Evolutionary conservation across 805 yeast genomes (phyloP).

Genomic region (Scheffersomyces amazonensis): DNA sequence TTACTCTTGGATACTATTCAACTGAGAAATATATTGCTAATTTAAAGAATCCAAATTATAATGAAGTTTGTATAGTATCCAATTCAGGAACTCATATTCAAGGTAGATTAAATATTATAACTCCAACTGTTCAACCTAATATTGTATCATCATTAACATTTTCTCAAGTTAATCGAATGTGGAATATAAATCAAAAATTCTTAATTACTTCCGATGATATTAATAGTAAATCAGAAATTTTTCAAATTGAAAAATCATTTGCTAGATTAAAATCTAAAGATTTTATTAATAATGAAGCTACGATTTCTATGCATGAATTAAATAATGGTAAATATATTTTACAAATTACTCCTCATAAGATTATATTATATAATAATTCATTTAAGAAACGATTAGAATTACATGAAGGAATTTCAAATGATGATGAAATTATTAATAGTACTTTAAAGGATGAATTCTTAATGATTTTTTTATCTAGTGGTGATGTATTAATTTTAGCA

Average conservation of each 20-base stretch:
- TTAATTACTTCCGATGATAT: slow-evolving; percentile 69
- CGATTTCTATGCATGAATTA: slow-evolving; percentile 65
- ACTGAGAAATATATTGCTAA: slow-evolving; percentile 56
- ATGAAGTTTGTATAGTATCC: slow-evolving; percentile 66
- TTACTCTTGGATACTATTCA: slow-evolving; percentile 62
- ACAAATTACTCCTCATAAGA: slow-evolving; percentile 69
- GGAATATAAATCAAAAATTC: slow-evolving; percentile 67
- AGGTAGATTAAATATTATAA: slow-evolving; percentile 58
- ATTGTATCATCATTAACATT: slow-evolving; percentile 68
- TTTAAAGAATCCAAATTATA: slow-evolving; percentile 62
- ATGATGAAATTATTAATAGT: slow-evolving; percentile 63
- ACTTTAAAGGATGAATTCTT: slow-evolving; percentile 61
- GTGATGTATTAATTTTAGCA: slow-evolving; percentile 60
- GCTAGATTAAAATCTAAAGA: slow-evolving; percentile 58
- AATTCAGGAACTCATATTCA: slow-evolving; percentile 62
- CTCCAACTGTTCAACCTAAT: slow-evolving; percentile 66
- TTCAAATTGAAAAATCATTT: slow-evolving; percentile 60
- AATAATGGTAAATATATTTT: slow-evolving; percentile 56
- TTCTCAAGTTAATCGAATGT: slow-evolving; percentile 68
- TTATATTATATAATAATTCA: slow-evolving; percentile 57
- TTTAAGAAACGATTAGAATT: slow-evolving; percentile 51
- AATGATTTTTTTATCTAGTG: slow-evolving; percentile 61
- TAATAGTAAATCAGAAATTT: slow-evolving; percentile 64
- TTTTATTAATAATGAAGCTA: slow-evolving; percentile 60
- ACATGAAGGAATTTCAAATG: slow-evolving; percentile 13